Evolutionary conservation across 495 filamentous ascomycete species (phyloP).

Genomic region (Letharia columbiana): DNA sequence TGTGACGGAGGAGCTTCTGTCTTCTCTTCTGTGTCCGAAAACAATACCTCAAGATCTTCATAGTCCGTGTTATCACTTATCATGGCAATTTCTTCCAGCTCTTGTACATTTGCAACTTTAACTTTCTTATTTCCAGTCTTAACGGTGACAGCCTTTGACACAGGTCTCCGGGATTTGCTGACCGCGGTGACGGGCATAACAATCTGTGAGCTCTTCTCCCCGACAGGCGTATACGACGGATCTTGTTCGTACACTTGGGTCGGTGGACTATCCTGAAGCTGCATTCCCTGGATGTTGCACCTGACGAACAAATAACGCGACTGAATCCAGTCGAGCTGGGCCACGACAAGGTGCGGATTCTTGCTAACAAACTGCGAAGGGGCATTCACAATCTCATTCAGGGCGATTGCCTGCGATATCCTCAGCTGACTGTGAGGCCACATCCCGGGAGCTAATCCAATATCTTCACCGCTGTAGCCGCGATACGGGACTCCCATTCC

Average conservation of each 20-base stretch:
- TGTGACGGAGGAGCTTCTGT: constrained; percentile 4
- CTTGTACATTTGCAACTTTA: constrained; percentile 25
- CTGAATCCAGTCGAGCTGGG: constrained; percentile 80
- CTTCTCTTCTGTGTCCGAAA: constrained; percentile 31
- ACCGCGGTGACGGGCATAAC: constrained; percentile 46
- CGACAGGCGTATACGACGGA: constrained; percentile 36
- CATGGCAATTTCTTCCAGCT: constrained; percentile 26
- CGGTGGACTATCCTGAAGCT: constrained; percentile 26
- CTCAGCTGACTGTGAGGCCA: constrained; percentile 63
- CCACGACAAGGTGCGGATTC: constrained; percentile 61
- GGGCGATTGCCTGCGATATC: constrained; percentile 52
- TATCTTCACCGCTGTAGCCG: neutral
- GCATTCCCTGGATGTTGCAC: constrained; percentile 23
- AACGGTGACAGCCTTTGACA: constrained; percentile 9
- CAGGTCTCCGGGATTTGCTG: constrained; percentile 31
- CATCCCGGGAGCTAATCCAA: neutral
- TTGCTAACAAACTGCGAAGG: constrained; percentile 49
- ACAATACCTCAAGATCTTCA: constrained; percentile 45
- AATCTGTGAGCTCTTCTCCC: constrained; percentile 29
- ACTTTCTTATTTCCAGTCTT: constrained; percentile 26
- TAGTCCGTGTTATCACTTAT: constrained; percentile 43
- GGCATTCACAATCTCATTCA: constrained; percentile 84
- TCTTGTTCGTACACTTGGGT: constrained; percentile 47
- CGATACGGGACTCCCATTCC: neutral
- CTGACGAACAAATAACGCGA: constrained; percentile 77